Conservation (phyloP, 805 yeast genomes). For the Komagataella pseudopastoris region DNA sequence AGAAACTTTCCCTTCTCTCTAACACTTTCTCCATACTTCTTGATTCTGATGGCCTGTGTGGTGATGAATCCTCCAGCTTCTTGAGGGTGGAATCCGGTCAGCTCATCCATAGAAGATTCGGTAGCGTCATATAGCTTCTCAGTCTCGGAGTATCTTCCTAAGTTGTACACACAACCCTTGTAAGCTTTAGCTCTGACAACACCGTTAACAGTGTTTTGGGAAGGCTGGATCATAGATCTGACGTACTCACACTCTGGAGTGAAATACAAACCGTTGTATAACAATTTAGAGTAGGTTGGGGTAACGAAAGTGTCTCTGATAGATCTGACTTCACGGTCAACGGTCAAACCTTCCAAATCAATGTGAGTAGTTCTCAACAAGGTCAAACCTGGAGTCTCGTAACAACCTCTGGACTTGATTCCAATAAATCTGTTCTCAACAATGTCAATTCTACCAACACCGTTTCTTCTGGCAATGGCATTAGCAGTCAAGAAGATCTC, state of each 20-base stretch:
- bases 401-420: conserved; percentile 97
- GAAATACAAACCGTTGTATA: conserved; percentile 96
- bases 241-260: conserved; percentile 97
- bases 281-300: conserved; percentile 74
- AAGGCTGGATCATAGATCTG: conserved; percentile 86
- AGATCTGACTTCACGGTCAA: conserved; percentile 96
- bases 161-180: conserved; percentile 74
- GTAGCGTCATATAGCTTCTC: conserved; percentile 97
- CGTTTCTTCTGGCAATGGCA: conserved; percentile 94
- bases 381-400: conserved; percentile 98
- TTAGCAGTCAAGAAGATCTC: conserved; percentile 89
- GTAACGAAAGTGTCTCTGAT: conserved; percentile 95
- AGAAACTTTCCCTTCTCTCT: conserved; percentile 57
- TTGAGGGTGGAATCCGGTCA: conserved; percentile 94
- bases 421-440: conserved; percentile 99
- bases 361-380: conserved; percentile 87
- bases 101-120: conserved; percentile 98
- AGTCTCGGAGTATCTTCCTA: conserved; percentile 92
- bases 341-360: conserved; percentile 92
- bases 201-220: conserved; percentile 93
- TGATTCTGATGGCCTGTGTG: conserved; percentile 95
- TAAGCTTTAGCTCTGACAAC: conserved; percentile 86
- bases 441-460: conserved; percentile 98
- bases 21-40: conserved; percentile 94
- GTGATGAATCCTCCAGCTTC: conserved; percentile 97